Percentiles rank a stretch among this genome's conserved stretches.
These are phyloP conservation scores for Epichloe gansuensis DNA, from an alignment of 2,329 filamentous ascomycete species.

Conservation along the genomic window DNA sequence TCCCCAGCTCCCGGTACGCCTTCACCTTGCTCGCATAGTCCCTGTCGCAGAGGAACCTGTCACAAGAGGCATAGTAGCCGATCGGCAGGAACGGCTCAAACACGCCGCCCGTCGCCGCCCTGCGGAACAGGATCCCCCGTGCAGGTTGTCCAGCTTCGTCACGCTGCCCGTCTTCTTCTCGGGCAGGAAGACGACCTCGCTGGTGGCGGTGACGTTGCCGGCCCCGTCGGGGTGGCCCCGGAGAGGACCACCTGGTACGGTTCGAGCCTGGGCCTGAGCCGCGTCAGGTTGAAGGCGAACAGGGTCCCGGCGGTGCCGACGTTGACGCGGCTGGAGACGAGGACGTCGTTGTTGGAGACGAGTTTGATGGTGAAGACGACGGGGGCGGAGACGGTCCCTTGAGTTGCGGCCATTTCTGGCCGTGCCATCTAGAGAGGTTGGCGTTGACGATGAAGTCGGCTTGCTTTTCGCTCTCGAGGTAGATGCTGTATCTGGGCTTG, in stretches of 20 bases:
- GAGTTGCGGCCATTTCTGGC: slow-evolving; percentile 22
- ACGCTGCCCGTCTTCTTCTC: slow-evolving; percentile 30
- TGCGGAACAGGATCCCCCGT: slow-evolving; percentile 31
- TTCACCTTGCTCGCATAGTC: slow-evolving; percentile 21
- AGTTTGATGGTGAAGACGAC: slow-evolving; percentile 28
- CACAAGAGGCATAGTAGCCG: slow-evolving; percentile 31
- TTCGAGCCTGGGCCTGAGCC: slow-evolving; percentile 21
- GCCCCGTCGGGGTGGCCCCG: slow-evolving; percentile 20
- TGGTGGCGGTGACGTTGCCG: slow-evolving; percentile 23
- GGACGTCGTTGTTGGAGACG: slow-evolving; percentile 14
- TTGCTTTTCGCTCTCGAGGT: slow-evolving; percentile 27
- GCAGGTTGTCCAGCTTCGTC: slow-evolving; percentile 32
- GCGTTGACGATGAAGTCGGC: slow-evolving; percentile 34
- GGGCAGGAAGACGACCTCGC: slow-evolving; percentile 29
- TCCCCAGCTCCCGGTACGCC: slow-evolving; percentile 23
- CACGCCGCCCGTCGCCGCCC: slow-evolving; percentile 18
- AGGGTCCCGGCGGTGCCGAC: slow-evolving; percentile 23
- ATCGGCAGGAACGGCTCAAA: slow-evolving; percentile 33
- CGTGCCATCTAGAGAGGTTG: slow-evolving; percentile 27
- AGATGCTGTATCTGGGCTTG: slow-evolving; percentile 33
- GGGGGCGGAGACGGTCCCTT: slow-evolving; percentile 10
- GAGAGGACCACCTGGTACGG: slow-evolving; percentile 28
- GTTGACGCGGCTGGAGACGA: slow-evolving; percentile 22
- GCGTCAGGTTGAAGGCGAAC: slow-evolving; percentile 25
- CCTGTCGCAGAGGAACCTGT: slow-evolving; percentile 30